Percentiles rank a stretch among this genome's conserved stretches.
Evolutionary conservation across 352 stramenopile genomes (phyloP).

Genomic region (Plasmopara viticola): DNA sequence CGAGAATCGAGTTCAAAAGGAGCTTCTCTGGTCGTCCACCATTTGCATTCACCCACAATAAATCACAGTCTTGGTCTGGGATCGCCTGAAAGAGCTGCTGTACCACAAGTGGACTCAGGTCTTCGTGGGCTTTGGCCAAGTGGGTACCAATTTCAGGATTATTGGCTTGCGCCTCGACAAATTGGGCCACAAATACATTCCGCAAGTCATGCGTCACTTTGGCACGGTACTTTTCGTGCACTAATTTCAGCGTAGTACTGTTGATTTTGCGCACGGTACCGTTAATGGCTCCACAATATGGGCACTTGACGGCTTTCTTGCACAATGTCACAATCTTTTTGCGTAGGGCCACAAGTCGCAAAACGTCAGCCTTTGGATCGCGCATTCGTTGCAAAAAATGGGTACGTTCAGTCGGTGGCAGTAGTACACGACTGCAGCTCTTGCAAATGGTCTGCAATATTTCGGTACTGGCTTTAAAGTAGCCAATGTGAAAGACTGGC

Average conservation of each 20-base stretch:
- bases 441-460: slow-evolving; percentile 98
- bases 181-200: slow-evolving; percentile 83
- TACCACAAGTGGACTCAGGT: slow-evolving; percentile 88
- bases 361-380: slow-evolving; percentile 69
- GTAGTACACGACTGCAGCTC: slow-evolving; percentile 92
- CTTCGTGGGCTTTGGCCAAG: slow-evolving; percentile 86
- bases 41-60: slow-evolving; percentile 95
- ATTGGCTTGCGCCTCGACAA: slow-evolving; percentile 59
- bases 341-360: slow-evolving; percentile 68
- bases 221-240: slow-evolving; percentile 96
- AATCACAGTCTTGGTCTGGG: slow-evolving; percentile 95
- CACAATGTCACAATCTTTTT: slow-evolving; percentile 96
- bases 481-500: slow-evolving; percentile 99
- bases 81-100: slow-evolving; percentile 94
- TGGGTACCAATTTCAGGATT: slow-evolving; percentile 84
- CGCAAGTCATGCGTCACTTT: slow-evolving; percentile 79
- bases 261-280: slow-evolving; percentile 97
- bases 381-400: slow-evolving; percentile 86
- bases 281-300: slow-evolving; percentile 94
- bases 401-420: slow-evolving; percentile 87
- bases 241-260: slow-evolving; percentile 95
- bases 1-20: slow-evolving; percentile 94
- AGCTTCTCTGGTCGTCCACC: slow-evolving; percentile 96
- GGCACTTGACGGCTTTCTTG: slow-evolving; percentile 95
- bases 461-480: slow-evolving; percentile 97